Base-by-base conservation (phyloP, 176 grass and related monocot species). In the Paspalum notatum region DNA sequence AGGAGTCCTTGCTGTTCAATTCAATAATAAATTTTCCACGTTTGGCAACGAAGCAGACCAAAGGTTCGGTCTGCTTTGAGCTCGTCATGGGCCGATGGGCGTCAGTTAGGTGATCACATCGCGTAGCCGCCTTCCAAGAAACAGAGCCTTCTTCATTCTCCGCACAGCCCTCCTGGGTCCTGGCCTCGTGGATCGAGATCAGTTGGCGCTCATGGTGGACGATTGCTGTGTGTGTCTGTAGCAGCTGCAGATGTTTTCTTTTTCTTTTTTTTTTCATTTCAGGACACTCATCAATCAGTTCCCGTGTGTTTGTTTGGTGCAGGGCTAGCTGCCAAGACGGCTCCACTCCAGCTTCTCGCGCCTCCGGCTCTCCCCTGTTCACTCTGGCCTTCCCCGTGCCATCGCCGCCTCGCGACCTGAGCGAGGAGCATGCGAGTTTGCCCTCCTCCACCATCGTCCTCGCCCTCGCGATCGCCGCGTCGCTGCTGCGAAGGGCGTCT, bases 311-410 rank as follows among this genome's bases (percentile, higher is more conserved):
- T 88, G 75, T 62, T 49, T 75, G 69, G 18, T 91, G 70, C 89
- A 90, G 91, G 44, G 27, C 71, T 55, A 22, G 7, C 52, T 62
- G 40, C 48, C 84, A 86, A 82, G 84, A 93, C 84, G 89, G 79
- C 79, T 89, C 57, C 48, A 6, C 21, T 41, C 38, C 76, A 68
- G 82, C 41, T 84, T 77, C 55, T 46, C 63, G 79, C 21, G 50
- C 58, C 77, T 44, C 89, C 39, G 53, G 56, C 45, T 71, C 62
- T 74, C 74, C 32, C 76, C 68, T 62, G 12, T 85, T 82, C 92
- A 93, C 84, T 95, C 96, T 99, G 92, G 88, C 86, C 86, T 85
- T 90, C 90, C 57, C 71, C 79, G 85, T 78, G 66, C 50, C 56
- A 57, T 54, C 71, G 45, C 62, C n/a, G 25, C 79, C 45, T 75